Evolutionary conservation across 352 stramenopile genomes (phyloP).

Genomic region (Peronospora belbahrii): DNA sequence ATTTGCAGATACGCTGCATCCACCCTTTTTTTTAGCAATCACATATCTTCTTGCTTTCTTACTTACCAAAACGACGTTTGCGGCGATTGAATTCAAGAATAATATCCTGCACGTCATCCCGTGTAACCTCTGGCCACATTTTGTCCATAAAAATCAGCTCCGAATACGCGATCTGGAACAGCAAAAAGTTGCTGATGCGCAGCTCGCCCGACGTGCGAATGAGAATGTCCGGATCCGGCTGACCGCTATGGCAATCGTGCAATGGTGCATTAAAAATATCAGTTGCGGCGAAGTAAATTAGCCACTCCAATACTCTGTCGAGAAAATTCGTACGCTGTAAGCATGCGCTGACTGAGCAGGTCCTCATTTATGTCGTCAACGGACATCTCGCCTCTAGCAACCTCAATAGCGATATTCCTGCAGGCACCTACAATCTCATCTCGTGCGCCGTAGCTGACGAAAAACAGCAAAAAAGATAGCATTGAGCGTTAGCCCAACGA

Average conservation of each 20-base stretch:
- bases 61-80: conserved; percentile 88
- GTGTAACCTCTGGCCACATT: conserved; percentile 91
- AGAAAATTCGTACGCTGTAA: conserved; percentile 60
- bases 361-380: conserved; percentile 77
- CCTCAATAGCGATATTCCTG: conserved; percentile 82
- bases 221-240: conserved; percentile 91
- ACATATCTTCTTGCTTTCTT: no score
- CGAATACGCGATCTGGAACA: conserved; percentile 93
- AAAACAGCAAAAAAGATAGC: no score
- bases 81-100: conserved; percentile 83
- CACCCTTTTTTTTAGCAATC: no score
- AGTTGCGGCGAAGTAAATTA: not conserved
- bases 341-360: conserved; percentile 59
- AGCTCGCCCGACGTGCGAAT: conserved; percentile 92
- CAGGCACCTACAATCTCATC: conserved; percentile 92
- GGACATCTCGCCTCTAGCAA: conserved; percentile 49
- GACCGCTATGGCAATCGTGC: conserved; percentile 35
- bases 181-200: conserved; percentile 94
- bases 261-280: not conserved
- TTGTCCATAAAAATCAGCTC: conserved; percentile 95
- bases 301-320: not conserved
- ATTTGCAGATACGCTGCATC: not conserved
- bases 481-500: not conserved
- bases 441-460: conserved; percentile 90
- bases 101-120: conserved; percentile 64